Percentiles rank a stretch among this genome's conserved stretches.
Evolutionary conservation across 371 early-diverging fungal genomes (phyloP).

Genomic region (Mortierella sp.): DNA sequence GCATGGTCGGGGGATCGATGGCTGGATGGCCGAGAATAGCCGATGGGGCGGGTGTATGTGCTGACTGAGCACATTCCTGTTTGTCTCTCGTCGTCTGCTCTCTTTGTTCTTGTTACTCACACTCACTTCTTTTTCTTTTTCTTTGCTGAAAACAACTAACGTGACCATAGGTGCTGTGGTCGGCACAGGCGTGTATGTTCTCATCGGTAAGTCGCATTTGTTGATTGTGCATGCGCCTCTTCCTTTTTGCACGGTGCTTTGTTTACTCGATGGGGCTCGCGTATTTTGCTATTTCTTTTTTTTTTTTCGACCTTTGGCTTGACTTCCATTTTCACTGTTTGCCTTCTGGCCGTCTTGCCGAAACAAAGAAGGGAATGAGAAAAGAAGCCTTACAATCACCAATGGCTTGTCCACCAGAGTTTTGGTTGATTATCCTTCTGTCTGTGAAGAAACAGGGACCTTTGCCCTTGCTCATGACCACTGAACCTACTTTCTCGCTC

Average conservation of each 20-base stretch:
- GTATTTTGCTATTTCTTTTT: background rate
- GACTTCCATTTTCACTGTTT: slow-evolving; percentile 6
- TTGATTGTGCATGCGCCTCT: background rate
- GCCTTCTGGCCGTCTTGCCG: slow-evolving; percentile 14
- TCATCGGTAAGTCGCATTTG: slow-evolving; percentile 54
- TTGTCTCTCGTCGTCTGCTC: background rate
- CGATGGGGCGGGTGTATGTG: background rate
- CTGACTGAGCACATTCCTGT: slow-evolving; percentile 5
- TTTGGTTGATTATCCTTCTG: background rate
- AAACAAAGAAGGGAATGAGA: background rate
- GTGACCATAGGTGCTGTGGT: slow-evolving; percentile 80
- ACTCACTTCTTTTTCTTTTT: slow-evolving; percentile 23
- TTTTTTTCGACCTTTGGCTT: background rate
- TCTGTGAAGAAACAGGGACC: background rate
- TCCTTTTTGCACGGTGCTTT: slow-evolving; percentile 11
- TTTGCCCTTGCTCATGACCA: background rate
- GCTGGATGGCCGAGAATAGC: background rate
- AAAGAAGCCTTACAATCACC: background rate
- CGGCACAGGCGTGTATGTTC: slow-evolving; percentile 71
- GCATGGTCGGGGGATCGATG: background rate
- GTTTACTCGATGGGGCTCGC: background rate
- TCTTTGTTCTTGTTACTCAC: background rate
- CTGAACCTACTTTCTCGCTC: background rate
- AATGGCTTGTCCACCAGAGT: background rate
- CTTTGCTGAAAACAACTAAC: slow-evolving; percentile 6